Evolutionary conservation across 768 basidiomycete species (phyloP), one percentile per base, ranked within the genome.

Genomic region (Gloeostereum incarnatum): DNA sequence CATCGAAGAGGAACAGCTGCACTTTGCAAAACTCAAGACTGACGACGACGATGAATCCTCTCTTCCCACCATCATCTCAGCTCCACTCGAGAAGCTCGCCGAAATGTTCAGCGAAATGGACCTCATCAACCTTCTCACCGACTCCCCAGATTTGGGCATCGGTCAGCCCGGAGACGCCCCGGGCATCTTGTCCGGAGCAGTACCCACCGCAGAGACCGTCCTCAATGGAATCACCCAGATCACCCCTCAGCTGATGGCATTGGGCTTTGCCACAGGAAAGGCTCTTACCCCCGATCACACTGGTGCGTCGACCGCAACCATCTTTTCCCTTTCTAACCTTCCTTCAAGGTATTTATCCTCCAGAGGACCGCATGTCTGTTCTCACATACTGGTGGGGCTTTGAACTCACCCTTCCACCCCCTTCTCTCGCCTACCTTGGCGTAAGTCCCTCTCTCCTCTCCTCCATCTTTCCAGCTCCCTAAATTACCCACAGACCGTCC

Each of bases 371-470:
- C 34, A 72, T 90, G 54, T 86, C 82, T 8, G 69, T 82, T 17
- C 59, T 90, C 19, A 14, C 45, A 90, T 87, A 90, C 56, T 91
- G 89, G 89, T 93, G 89, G 89, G 89, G 89, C 10, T 62, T 87
- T 9, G 89, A 93, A 52, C 39, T 91, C 0, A 68, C 77, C 24
- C 65, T 93, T 19, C 89, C 90, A 3, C 71, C 78, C 14, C 72
- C 86, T 1, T 73, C 85, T 1, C 49, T 93, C 24, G 52, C 51
- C 20, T 71, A 76, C 50, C 68, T 93, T 14, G 54, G 59, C 31
- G 77, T 80, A 35, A 39, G 77, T 34, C 25, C 2, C 9, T 3
- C 29, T 44, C 10, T 6, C 17, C 14, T 17, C 30, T 45, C 18
- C n/a, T 10, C 25, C 6, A 26, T 22, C 14, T 35, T 6, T 10